Evolutionary conservation across 1,139 yeast genomes (phyloP), one percentile per base, ranked within the genome.

Genomic region (Saccharomyces hybrid): DNA sequence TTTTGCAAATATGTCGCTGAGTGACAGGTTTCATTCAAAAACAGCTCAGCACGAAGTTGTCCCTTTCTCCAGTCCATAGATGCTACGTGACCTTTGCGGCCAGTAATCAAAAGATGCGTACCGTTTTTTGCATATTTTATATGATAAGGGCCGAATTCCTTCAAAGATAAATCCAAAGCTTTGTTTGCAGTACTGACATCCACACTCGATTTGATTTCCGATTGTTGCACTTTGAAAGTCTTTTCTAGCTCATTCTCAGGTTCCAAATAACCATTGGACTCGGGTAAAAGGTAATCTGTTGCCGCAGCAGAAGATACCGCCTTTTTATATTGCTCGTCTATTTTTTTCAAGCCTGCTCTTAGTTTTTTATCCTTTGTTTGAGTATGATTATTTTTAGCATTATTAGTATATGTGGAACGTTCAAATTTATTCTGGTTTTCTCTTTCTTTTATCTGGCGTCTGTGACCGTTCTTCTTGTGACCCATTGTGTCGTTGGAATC

Each of bases 31-130:
- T 95, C 99, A 63, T 86, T 85, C 28, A 95, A 75, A 66, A 88
- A 83, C 54, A 95, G 71, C 70, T 95, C 99, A 53, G 95, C 83
- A 56, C 82, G 85, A 49, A 93, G 73, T 48, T 75, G 76, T 11
- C 99, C 98, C 49, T 84, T 82, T 68, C 95, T 82, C 98, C 99
- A 95, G 72, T 95, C 97, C 75, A 95, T 85, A 3, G 95, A 82
- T 0, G 99, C 98, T 53, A 95, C 83, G 75, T 95, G 99, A 2
- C 99, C 99, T 68, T 89, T 90, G 50, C 77, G 76, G 16, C 99
- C 99, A 11, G 93, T 95, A 34, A 95, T 75, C 51, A 95, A 77
- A 53, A 95, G 71, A 60, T 85, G 86, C 59, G 96, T 82, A 53
- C 99, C 99, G 63, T 89, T 89, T 69, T 95, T 77, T 3, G 93